phyloP scores from a whole-genome alignment of 1,139 yeast species.

The Kodamaea anthophila region DNA sequence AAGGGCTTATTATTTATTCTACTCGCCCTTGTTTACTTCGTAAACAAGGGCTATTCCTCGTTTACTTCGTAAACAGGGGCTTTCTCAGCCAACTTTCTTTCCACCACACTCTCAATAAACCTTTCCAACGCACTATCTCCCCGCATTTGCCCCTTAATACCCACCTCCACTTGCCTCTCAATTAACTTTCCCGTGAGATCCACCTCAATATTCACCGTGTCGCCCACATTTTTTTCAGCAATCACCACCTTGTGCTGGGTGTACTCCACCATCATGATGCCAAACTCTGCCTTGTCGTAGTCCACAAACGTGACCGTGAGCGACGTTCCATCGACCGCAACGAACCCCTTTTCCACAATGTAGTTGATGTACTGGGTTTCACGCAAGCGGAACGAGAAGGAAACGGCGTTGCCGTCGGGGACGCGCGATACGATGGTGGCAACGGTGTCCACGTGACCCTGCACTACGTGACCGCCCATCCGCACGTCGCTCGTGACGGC shows the following conservation, averaged over 20 bases:
- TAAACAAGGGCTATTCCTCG: too few species aligned
- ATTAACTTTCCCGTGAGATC: slow-evolving; percentile 89
- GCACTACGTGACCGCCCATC: slow-evolving; percentile 95
- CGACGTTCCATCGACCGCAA: slow-evolving; percentile 90
- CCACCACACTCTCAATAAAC: slow-evolving; percentile 48
- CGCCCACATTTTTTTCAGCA: slow-evolving; percentile 59
- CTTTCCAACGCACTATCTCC: slow-evolving; percentile 31
- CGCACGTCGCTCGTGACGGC: slow-evolving; percentile 80
- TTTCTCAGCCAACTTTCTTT: slow-evolving; percentile 36
- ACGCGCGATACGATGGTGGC: slow-evolving; percentile 54
- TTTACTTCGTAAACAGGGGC: slow-evolving; percentile 1
- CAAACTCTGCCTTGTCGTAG: slow-evolving; percentile 49
- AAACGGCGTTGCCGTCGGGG: slow-evolving; percentile 73
- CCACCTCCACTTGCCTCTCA: slow-evolving; percentile 70
- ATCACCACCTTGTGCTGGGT: slow-evolving; percentile 80
- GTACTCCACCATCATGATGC: slow-evolving; percentile 87
- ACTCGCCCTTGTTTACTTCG: too few species aligned
- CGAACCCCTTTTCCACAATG: slow-evolving; percentile 90
- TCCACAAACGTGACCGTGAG: slow-evolving; percentile 81
- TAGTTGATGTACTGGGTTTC: slow-evolving; percentile 63
- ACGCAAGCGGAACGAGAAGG: slow-evolving; percentile 67
- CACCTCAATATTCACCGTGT: slow-evolving; percentile 80
- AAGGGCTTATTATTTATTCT: too few species aligned
- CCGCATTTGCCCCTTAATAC: slow-evolving; percentile 51
- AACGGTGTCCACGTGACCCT: slow-evolving; percentile 92